Conservation (phyloP, 331 rosid genomes). For the Malus hybrid region DNA sequence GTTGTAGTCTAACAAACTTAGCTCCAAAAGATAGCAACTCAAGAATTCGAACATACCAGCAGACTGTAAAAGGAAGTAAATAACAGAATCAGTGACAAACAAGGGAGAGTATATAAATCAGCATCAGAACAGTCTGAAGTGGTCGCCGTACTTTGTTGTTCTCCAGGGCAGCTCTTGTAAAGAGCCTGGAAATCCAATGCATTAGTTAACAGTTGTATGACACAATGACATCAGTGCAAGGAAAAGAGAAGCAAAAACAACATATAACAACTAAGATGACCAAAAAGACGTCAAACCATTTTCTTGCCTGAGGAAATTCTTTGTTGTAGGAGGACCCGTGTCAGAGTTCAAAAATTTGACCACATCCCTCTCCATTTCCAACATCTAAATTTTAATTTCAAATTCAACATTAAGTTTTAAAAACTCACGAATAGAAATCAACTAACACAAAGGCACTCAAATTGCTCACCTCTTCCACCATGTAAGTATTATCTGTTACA, state of each 20-base stretch:
- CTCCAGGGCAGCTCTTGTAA: constrained; percentile 4
- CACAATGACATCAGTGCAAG: not conserved
- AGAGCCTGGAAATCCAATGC: constrained; percentile 14
- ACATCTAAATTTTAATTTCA: constrained; percentile 3
- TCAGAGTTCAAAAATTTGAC: constrained; percentile 13
- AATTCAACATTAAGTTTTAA: not conserved
- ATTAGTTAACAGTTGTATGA: not conserved
- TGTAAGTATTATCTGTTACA: constrained; percentile 31
- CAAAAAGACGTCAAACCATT: not conserved
- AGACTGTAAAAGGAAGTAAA: constrained; percentile 7
- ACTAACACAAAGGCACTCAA: not conserved
- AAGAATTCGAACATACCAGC: constrained; percentile 14
- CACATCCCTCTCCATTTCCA: constrained; percentile 28
- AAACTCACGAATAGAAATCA: not conserved
- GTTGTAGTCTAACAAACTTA: constrained; percentile 21
- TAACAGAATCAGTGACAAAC: not conserved
- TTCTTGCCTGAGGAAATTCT: constrained; percentile 27
- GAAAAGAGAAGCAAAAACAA: not conserved
- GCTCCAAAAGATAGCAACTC: constrained; percentile 33
- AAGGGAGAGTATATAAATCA: not conserved
- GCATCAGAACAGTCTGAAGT: not conserved
- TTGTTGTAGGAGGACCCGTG: constrained; percentile 18
- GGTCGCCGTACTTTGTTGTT: constrained; percentile 8
- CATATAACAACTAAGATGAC: not conserved
- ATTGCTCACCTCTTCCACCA: constrained; percentile 17